Evolutionary conservation across 2,329 filamentous ascomycete species (phyloP).

Genomic region (Nigrograna mackinnonii): DNA sequence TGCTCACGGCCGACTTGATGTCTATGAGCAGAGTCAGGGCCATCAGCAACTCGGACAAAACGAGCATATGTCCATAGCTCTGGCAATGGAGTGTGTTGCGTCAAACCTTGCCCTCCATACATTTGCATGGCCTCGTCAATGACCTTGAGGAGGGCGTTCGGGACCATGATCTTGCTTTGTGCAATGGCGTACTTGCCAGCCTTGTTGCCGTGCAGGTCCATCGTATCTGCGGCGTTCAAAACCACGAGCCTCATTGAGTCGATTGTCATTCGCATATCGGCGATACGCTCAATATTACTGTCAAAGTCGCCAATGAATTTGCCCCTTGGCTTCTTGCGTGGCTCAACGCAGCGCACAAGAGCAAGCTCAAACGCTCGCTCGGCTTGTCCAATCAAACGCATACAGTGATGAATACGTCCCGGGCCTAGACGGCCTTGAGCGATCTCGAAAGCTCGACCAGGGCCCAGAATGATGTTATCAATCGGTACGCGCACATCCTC

Average conservation of each 20-base stretch:
- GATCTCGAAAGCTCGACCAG: slow-evolving; percentile 48
- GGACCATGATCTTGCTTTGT: slow-evolving; percentile 47
- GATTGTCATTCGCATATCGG: slow-evolving; percentile 47
- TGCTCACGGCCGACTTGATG: slow-evolving; percentile 48
- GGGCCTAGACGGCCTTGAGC: slow-evolving; percentile 47
- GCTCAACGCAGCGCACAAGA: slow-evolving; percentile 41
- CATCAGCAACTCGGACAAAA: slow-evolving; percentile 47
- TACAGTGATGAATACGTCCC: slow-evolving; percentile 48
- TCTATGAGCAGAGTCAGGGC: slow-evolving; percentile 46
- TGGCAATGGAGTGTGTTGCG: slow-evolving; percentile 46
- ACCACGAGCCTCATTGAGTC: slow-evolving; percentile 46
- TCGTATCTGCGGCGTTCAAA: slow-evolving; percentile 46
- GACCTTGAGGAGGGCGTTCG: slow-evolving; percentile 42
- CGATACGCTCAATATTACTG: slow-evolving; percentile 46
- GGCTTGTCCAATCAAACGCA: slow-evolving; percentile 48
- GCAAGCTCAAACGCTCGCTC: slow-evolving; percentile 48
- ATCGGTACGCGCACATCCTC: slow-evolving; percentile 45
- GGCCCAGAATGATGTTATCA: slow-evolving; percentile 47
- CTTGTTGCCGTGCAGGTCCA: slow-evolving; percentile 47
- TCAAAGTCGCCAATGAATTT: slow-evolving; percentile 47
- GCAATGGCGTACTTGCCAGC: slow-evolving; percentile 46
- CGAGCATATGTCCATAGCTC: slow-evolving; percentile 49
- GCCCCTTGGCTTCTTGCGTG: slow-evolving; percentile 43
- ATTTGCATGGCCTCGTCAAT: slow-evolving; percentile 50
- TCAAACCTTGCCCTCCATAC: slow-evolving; percentile 46